Evolutionary conservation across 352 stramenopile species (phyloP), one percentile per base, ranked within the genome.

Genomic region (Phytopythium delawarense): DNA sequence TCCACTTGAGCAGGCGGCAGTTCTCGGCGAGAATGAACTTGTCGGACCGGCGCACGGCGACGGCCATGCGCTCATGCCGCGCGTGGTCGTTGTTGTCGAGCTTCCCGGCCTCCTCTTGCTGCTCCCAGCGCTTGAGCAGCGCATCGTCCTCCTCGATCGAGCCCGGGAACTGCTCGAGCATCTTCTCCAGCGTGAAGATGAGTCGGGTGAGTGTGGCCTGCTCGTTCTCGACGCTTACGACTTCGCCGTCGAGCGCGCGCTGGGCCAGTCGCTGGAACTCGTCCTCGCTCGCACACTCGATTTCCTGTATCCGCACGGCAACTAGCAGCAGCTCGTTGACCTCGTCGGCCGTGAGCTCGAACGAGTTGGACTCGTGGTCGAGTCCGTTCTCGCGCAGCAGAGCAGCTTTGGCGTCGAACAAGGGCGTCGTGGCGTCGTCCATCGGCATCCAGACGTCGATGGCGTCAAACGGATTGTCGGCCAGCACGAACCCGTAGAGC

Each of bases 401-500:
- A 16, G 60, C 57, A 7, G 73, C 71, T 56, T 92, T 91, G 39
- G 70, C 70, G 4, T 80, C 35, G 32, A 74, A 91, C 9, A 75
- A 59, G 6, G 67, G 69, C 7, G 78, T 79, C 9, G 75, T 76
- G 4, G 44, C 57, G 58, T 78, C 60, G 49, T 86, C 70, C 81
- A 92, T 90, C 0, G 79, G 81, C 30, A 91, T 53, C 80, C 81
- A 92, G 55, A 92, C 65, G 13, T 94, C 85, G 37, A 94, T 72
- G 18, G 81, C 73, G 56, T 94, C 83, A 57, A 80, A 88, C 46
- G 75, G 71, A 62, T 94, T 92, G 15, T 72, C 66, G 1, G 76
- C 65, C 32, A 92, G 62, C 42, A 94, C 80, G 39, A 94, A 94
- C 21, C 85, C 85, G 44, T 94, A 94, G 61, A 94, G 63, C 23